These are phyloP conservation scores for Brasenia schreberi DNA, from an alignment of 164 flowering plant species.

Conservation along the genomic window DNA sequence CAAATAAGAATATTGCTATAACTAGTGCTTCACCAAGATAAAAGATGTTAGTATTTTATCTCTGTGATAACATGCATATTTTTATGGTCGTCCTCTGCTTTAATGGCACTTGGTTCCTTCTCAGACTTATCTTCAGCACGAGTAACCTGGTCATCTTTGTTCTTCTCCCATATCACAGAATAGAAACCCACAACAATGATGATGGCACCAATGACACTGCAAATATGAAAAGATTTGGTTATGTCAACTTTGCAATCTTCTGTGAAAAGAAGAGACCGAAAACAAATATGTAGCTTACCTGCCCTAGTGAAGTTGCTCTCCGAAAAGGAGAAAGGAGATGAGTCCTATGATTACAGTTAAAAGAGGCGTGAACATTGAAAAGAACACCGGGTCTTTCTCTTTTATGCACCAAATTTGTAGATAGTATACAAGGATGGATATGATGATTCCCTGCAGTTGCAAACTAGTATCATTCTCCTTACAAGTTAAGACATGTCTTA, in stretches of 20 bases:
- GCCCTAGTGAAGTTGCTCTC: constrained; percentile 30
- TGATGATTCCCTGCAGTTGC: constrained; percentile 23
- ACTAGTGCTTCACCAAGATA: too few relatives aligned
- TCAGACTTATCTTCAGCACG: too few relatives aligned
- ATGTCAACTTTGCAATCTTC: too few relatives aligned
- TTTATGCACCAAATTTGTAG: constrained; percentile 31
- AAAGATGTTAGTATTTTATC: too few relatives aligned
- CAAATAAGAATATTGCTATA: too few relatives aligned
- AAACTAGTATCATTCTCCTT: not conserved
- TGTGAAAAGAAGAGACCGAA: not conserved
- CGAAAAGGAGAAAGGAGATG: constrained; percentile 30
- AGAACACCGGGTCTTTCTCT: constrained; percentile 32
- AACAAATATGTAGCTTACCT: constrained; percentile 17
- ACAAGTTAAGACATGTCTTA: not conserved
- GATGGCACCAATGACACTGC: constrained; percentile 29
- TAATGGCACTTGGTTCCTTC: too few relatives aligned
- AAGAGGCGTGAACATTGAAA: constrained; percentile 32
- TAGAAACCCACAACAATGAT: constrained; percentile 30
- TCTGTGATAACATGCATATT: too few relatives aligned
- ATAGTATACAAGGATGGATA: constrained; percentile 19
- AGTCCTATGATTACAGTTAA: constrained; percentile 14
- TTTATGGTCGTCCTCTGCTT: too few relatives aligned
- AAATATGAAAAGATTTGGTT: not conserved
- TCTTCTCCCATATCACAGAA: constrained; percentile 34
- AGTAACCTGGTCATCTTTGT: constrained; percentile 3